These are phyloP conservation scores for Nicotiana sylvestris DNA, from an alignment of 257 asterid species.

Conservation along the genomic window DNA sequence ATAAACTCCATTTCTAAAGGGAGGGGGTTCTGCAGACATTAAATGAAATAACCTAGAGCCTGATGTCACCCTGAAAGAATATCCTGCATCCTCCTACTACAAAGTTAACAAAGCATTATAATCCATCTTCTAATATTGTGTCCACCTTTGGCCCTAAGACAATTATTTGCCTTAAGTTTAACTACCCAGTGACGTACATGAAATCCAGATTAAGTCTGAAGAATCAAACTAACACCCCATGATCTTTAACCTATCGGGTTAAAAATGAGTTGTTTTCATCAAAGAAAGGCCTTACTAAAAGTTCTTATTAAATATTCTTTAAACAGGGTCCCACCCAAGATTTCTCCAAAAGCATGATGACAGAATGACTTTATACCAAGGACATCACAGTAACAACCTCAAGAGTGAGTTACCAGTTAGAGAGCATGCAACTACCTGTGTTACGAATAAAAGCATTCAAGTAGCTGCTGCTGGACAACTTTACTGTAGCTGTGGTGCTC, in stretches of 20 bases:
- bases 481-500: background rate
- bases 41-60: background rate
- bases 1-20: background rate
- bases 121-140: background rate
- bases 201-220: background rate
- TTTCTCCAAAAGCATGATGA: background rate
- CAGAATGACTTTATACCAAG: background rate
- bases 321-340: background rate
- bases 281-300: background rate
- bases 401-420: background rate
- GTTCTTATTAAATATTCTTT: background rate
- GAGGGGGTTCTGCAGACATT: background rate
- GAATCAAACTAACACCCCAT: background rate
- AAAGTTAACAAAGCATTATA: background rate
- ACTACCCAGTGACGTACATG: background rate
- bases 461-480: background rate
- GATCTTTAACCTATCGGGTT: background rate
- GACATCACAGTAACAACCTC: conserved; percentile 3
- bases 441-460: background rate
- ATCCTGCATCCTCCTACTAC: background rate
- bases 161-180: background rate
- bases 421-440: background rate
- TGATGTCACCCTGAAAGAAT: background rate
- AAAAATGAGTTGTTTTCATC: background rate
- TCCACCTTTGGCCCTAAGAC: background rate